Percentiles rank a stretch among this genome's conserved stretches.
phyloP scores from a whole-genome alignment of 2,329 filamentous ascomycete genomes.

The Knufia fluminis region DNA sequence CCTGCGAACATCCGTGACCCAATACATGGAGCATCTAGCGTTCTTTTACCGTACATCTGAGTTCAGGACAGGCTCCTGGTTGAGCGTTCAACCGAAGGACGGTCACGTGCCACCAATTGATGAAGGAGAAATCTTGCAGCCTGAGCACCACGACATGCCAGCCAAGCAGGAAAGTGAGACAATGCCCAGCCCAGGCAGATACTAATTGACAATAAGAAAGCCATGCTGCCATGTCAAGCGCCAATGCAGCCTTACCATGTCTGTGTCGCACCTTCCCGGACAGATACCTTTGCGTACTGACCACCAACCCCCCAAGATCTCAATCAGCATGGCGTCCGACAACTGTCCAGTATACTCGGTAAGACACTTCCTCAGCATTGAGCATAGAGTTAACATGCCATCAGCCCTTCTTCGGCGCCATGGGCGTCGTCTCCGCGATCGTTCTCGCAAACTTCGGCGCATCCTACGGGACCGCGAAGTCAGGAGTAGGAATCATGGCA shows the following conservation, averaged over 20 bases:
- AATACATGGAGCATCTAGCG: no score
- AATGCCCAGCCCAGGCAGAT: neutral
- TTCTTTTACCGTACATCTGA: no score
- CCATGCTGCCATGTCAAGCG: neutral
- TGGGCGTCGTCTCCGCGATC: slow-evolving; percentile 88
- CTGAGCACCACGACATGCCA: neutral
- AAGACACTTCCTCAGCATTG: neutral
- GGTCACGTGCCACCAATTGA: slow-evolving; percentile 9
- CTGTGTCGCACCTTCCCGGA: neutral
- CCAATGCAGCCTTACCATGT: neutral
- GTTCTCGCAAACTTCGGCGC: slow-evolving; percentile 93
- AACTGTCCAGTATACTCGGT: slow-evolving; percentile 7
- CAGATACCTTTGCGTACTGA: no score
- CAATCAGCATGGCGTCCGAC: neutral
- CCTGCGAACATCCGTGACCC: no score
- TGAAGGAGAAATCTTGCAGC: slow-evolving; percentile 4
- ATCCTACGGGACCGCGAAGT: slow-evolving; percentile 96
- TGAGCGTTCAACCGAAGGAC: no score
- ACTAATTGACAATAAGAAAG: neutral
- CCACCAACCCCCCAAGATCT: neutral
- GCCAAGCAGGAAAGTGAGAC: neutral
- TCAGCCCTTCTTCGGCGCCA: slow-evolving; percentile 82
- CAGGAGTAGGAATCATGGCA: slow-evolving; percentile 91
- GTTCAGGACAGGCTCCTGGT: no score
- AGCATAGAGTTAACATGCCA: slow-evolving; percentile 20